Conservation (phyloP, 2,329 filamentous ascomycete species). For the Geoglossum cookeanum region DNA sequence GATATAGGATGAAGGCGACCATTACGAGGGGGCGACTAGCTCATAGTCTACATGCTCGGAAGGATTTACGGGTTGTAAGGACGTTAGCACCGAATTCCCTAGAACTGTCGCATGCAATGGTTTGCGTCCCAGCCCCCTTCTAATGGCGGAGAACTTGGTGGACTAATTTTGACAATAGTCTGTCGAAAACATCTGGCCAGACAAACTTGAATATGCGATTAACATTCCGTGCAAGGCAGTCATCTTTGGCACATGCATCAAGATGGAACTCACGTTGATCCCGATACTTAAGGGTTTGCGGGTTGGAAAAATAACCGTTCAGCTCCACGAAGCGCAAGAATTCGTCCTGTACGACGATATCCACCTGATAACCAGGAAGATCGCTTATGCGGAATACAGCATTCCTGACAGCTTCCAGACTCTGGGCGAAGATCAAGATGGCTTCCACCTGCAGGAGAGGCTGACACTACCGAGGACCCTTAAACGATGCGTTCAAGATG, state of each 20-base stretch:
- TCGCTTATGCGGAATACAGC: slow-evolving; percentile 6
- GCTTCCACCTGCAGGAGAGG: slow-evolving; percentile 40
- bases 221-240: slow-evolving; percentile 85
- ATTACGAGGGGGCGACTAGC: slow-evolving; percentile 73
- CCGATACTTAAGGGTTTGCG: slow-evolving; percentile 76
- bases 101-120: slow-evolving; percentile 74
- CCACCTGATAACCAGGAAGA: slow-evolving; percentile 15
- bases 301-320: slow-evolving; percentile 64
- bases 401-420: slow-evolving; percentile 15
- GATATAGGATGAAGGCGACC: slow-evolving; percentile 81
- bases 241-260: slow-evolving; percentile 75
- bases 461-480: slow-evolving; percentile 63
- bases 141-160: not conserved
- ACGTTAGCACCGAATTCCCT: slow-evolving; percentile 58
- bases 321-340: slow-evolving; percentile 63
- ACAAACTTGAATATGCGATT: slow-evolving; percentile 93
- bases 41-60: slow-evolving; percentile 67
- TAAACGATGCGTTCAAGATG: slow-evolving; percentile 70
- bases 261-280: slow-evolving; percentile 69
- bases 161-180: slow-evolving; percentile 23
- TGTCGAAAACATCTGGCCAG: slow-evolving; percentile 93
- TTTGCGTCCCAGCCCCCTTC: slow-evolving; percentile 12
- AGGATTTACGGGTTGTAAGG: slow-evolving; percentile 58
- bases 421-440: slow-evolving; percentile 33
- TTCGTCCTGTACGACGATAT: slow-evolving; percentile 33